Conservation (phyloP, 352 stramenopile genomes). For the Pythium volutum region DNA sequence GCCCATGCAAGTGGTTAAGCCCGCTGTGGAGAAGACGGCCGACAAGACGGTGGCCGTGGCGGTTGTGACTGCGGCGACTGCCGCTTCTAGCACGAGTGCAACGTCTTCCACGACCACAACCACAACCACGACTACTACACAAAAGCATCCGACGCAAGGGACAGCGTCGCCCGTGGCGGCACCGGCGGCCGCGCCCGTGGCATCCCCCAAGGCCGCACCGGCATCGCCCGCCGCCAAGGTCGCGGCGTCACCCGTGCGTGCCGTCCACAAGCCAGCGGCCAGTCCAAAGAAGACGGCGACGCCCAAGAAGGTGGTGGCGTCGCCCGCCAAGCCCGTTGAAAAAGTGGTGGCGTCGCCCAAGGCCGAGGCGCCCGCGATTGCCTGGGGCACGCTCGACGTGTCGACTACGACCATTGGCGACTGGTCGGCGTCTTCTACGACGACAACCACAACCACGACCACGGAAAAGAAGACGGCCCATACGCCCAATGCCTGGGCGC, state of each 20-base stretch:
- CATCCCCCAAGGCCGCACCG: conserved; percentile 2
- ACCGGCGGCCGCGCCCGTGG: not conserved
- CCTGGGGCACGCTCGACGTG: conserved; percentile 70
- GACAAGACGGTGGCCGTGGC: not conserved
- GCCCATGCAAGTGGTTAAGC: conserved; percentile 10
- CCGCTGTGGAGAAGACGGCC: conserved; percentile 6
- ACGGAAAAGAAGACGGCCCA: conserved; percentile 48
- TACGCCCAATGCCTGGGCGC: conserved; percentile 65
- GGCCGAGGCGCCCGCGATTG: conserved; percentile 36
- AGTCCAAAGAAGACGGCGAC: conserved; percentile 21
- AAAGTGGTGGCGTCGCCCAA: conserved; percentile 26
- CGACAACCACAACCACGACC: conserved; percentile 23
- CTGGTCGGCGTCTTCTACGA: conserved; percentile 40
- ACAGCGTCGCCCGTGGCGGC: not conserved
- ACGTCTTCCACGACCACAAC: not conserved
- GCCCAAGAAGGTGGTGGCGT: conserved; percentile 23
- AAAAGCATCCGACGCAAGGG: not conserved
- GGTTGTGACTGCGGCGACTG: no score
- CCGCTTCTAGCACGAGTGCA: not conserved
- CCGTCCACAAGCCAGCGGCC: not conserved
- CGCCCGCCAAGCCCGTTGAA: conserved; percentile 20
- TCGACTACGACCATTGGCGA: conserved; percentile 56
- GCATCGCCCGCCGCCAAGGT: not conserved
- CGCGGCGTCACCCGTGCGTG: not conserved
- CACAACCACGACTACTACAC: not conserved